Base-by-base conservation (phyloP, 768 basidiomycete species). In the Nidula microcarpa region DNA sequence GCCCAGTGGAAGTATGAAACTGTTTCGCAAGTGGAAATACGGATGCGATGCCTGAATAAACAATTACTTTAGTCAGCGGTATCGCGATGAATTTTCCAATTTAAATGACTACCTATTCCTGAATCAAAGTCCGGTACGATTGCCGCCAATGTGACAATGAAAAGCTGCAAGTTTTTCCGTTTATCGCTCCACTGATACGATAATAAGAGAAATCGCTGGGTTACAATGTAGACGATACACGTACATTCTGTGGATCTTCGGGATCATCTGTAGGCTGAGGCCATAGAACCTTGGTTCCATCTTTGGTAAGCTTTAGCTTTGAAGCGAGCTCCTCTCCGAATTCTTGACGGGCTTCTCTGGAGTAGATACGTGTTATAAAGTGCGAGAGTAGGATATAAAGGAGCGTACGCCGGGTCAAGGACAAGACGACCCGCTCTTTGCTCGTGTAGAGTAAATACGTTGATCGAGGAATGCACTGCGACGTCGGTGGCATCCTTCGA, bases 81-180 rank as follows among this genome's bases (percentile, higher is more conserved):
- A 17, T 16, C n/a, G 17, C 10, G 41, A 16, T 9, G 9, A 10
- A 18, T 8, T 36, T 18, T 43, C 14, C 45, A 2, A 32, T n/a
- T 46, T 30, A 11, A 35, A 43, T 11, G 43, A 60, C 46, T 10
- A 71, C 71, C 83, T 45, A 82, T 78, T 0, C 77, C 81, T 2
- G 81, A 84, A 57, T 79, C 75, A 53, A 85, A 85, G 55, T 85
- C 83, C 0, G 83, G 84, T 5, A 84, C 77, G 47, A 84, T 77
- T 0, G 84, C 75, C 10, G 83, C 81, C 41, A 84, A 61, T 0
- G 80, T 83, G 56, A 82, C 61, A 50, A 84, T 77, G 37, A 78
- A 56, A 10, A 86, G 68, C 58, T 81, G 70, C 4, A 79, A 54
- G 49, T 69, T 73, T 62, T 84, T 85, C 39, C 70, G 69, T 34